Base-by-base conservation (phyloP, 305 asterid species). In the Fraxinus latifolia region DNA sequence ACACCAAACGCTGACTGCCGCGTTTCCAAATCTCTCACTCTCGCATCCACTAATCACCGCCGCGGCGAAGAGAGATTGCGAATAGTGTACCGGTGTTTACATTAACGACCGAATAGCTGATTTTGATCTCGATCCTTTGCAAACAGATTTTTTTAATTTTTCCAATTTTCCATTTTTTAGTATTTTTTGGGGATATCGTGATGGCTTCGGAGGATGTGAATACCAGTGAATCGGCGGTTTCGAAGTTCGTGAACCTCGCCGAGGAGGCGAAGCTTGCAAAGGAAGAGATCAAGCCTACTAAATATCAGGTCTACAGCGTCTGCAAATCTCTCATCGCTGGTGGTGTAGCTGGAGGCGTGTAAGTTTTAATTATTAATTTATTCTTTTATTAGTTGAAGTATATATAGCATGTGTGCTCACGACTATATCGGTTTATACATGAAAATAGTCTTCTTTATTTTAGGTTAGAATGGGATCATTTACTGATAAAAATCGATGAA, bases 121-220 rank as follows among this genome's bases (percentile, higher is more conserved):
- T 37, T 82, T 78, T 42, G 78, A 80, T 65, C 78, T 42, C 55
- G 37, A 78, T 29, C 83, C 84, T 12, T 36, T 47, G 15, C 36
- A 7, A 23, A 3, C 44, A 1, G 37, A 37, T 62, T 23, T 62
- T 8, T 62, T 44, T 7, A 6, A 7, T 62, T 27, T 81, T 67
- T 84, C 75, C 7, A 25, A 8, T 77, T 29, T 78, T 72, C 39
- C 36, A 12, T 1, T 17, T 12, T 68, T 67, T 25, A 12, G 36
- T 67, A 67, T 37, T 19, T 62, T 9, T 74, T 67, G 14, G 55
- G 84, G 79, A 27, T 25, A 33, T 68, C 80, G 75, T 62, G 83
- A 95, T 94, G 98, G 97, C 97, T 77, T 94, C 99, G 33, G 99
- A 94, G 90, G 99, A 95, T 87, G 97, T 94, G 86, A 90, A 95